These are phyloP conservation scores for Willaertia magna DNA, from an alignment of 208 protist genomes.

Conservation along the genomic window DNA sequence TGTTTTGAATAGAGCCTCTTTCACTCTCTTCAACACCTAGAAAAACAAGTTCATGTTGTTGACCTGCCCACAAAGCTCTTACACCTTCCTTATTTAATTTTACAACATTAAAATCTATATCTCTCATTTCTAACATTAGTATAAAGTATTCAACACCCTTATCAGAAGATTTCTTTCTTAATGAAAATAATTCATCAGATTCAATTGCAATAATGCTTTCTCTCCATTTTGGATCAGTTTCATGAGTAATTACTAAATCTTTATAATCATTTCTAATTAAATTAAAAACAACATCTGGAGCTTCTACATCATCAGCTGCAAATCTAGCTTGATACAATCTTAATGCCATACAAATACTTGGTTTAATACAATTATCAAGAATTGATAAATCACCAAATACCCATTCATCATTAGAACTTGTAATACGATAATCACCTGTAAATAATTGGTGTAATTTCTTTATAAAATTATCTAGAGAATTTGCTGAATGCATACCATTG, in stretches of 20 bases:
- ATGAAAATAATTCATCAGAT: not conserved
- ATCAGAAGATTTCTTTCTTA: not conserved
- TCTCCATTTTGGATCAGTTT: not conserved
- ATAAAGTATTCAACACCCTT: not conserved
- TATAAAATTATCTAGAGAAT: not conserved
- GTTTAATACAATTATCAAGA: not conserved
- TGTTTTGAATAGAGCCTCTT: not conserved
- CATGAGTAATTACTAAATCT: not conserved
- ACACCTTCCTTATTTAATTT: conserved; percentile 7
- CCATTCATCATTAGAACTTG: conserved; percentile 1
- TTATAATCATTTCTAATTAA: not conserved
- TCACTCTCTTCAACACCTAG: not conserved
- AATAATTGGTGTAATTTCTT: not conserved
- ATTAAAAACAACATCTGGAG: not conserved
- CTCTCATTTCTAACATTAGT: not conserved
- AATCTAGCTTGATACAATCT: not conserved
- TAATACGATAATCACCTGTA: not conserved
- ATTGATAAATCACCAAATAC: not conserved
- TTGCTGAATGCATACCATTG: not conserved
- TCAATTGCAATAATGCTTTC: not conserved
- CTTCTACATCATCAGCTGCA: not conserved
- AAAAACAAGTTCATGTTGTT: not conserved
- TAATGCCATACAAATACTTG: not conserved
- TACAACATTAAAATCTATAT: not conserved
- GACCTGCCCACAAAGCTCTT: not conserved